Conservation (phyloP, 73 alveolate species). For the Urostyla sp. region DNA sequence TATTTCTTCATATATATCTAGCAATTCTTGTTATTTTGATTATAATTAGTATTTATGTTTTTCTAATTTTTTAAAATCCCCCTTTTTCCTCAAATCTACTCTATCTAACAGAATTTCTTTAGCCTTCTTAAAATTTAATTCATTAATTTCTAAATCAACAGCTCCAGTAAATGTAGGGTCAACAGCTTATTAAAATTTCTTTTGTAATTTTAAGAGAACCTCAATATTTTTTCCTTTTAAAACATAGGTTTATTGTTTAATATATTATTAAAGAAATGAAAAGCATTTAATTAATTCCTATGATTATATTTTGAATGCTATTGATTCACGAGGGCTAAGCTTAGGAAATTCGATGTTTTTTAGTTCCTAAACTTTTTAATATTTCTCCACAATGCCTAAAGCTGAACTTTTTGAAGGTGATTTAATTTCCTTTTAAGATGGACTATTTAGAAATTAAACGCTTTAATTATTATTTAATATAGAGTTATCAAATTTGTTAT, state of each 20-base stretch:
- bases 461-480: not conserved
- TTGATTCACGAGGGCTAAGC: constrained; percentile 1
- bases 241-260: not conserved
- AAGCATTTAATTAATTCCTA: not conserved
- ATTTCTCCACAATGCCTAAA: not conserved
- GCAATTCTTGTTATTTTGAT: not conserved
- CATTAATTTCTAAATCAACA: not conserved
- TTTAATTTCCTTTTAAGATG: not conserved
- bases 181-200: constrained; percentile 16
- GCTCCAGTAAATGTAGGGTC: constrained; percentile 19
- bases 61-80: not conserved
- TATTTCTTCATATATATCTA: not conserved
- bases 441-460: not conserved
- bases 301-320: not conserved
- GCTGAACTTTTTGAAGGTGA: not conserved
- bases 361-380: not conserved
- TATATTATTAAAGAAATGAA: not conserved
- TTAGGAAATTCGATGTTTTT: not conserved
- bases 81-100: not conserved
- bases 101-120: not conserved
- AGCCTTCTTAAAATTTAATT: not conserved
- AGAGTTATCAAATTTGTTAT: not conserved
- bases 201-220: not conserved
- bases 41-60: not conserved
- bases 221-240: not conserved